These are phyloP conservation scores for Rugonectria rugulosa DNA, from an alignment of 2,329 filamentous ascomycete genomes.

Conservation along the genomic window DNA sequence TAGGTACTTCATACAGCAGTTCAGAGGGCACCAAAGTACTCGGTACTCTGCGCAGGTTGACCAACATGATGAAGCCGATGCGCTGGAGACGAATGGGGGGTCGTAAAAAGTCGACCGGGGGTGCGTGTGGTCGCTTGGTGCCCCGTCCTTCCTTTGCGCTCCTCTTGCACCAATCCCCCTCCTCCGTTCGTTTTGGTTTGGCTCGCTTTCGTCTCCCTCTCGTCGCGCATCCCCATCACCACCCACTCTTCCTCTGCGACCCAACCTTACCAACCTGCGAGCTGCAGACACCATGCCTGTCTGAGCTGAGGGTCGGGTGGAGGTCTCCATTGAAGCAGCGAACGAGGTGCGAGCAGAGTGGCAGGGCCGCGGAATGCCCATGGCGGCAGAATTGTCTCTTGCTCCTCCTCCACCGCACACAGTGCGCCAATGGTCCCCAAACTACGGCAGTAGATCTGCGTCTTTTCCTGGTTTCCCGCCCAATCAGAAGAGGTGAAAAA, in stretches of 20 bases:
- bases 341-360: slow-evolving; percentile 30
- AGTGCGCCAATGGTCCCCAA: slow-evolving; percentile 35
- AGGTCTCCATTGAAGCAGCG: slow-evolving; percentile 21
- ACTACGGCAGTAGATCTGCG: slow-evolving; percentile 42
- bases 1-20: slow-evolving; percentile 9
- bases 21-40: slow-evolving; percentile 9
- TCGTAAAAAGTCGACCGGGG: slow-evolving; percentile 18
- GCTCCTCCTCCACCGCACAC: slow-evolving; percentile 29
- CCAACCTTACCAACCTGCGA: background rate
- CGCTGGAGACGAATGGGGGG: slow-evolving; percentile 34
- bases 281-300: slow-evolving; percentile 17
- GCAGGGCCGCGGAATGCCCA: slow-evolving; percentile 39
- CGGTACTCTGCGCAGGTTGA: background rate
- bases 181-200: background rate
- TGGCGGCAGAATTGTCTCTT: slow-evolving; percentile 20
- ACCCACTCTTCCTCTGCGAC: slow-evolving; percentile 13
- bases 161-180: slow-evolving; percentile 12
- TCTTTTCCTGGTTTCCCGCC: slow-evolving; percentile 35
- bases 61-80: slow-evolving; percentile 34
- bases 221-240: slow-evolving; percentile 20
- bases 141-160: slow-evolving; percentile 28
- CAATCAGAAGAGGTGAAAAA: slow-evolving; percentile 39
- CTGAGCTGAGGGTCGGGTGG: slow-evolving; percentile 22
- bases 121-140: slow-evolving; percentile 31
- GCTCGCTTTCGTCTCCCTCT: background rate